phyloP scores from a whole-genome alignment of 1,284 basidiomycete genomes.

The Ceratobasidium sp. region DNA sequence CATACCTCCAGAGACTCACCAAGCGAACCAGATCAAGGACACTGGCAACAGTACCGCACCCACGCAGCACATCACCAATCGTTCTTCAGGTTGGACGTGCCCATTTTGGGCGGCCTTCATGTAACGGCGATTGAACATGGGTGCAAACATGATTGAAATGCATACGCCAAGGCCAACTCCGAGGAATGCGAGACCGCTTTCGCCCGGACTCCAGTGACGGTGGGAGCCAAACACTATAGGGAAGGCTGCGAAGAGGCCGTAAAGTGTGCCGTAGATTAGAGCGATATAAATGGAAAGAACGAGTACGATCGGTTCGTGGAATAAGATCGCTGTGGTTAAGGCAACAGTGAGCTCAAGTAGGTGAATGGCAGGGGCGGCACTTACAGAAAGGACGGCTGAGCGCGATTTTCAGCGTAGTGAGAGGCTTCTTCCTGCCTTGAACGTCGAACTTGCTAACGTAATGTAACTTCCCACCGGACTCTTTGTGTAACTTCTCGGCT shows the following conservation, averaged over 20 bases:
- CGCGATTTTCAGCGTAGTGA: constrained; percentile 54
- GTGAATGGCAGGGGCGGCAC: neutral
- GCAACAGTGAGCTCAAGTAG: too few relatives aligned
- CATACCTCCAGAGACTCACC: constrained; percentile 49
- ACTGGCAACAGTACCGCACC: constrained; percentile 70
- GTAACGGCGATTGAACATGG: constrained; percentile 69
- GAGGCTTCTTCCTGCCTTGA: constrained; percentile 61
- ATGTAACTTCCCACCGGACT: constrained; percentile 61
- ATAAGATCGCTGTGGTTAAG: constrained; percentile 63
- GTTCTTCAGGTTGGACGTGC: constrained; percentile 72
- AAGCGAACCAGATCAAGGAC: constrained; percentile 76
- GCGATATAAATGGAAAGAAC: constrained; percentile 76
- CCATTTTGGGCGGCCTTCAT: constrained; percentile 65
- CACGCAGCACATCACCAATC: constrained; percentile 70
- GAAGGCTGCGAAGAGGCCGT: constrained; percentile 70
- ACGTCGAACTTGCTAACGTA: constrained; percentile 70
- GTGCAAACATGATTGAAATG: constrained; percentile 66
- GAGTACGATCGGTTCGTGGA: constrained; percentile 77
- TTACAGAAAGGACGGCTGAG: constrained; percentile 37
- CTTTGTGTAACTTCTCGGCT: constrained; percentile 65
- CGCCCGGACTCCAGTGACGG: constrained; percentile 70
- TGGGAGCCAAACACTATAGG: constrained; percentile 74
- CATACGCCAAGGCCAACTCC: constrained; percentile 74
- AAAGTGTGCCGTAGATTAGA: constrained; percentile 73
- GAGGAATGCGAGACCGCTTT: constrained; percentile 74